Percentiles rank a stretch among this genome's conserved stretches.
These are phyloP conservation scores for Moniliella sp. DNA, from an alignment of 1,284 basidiomycete genomes.

Conservation along the genomic window DNA sequence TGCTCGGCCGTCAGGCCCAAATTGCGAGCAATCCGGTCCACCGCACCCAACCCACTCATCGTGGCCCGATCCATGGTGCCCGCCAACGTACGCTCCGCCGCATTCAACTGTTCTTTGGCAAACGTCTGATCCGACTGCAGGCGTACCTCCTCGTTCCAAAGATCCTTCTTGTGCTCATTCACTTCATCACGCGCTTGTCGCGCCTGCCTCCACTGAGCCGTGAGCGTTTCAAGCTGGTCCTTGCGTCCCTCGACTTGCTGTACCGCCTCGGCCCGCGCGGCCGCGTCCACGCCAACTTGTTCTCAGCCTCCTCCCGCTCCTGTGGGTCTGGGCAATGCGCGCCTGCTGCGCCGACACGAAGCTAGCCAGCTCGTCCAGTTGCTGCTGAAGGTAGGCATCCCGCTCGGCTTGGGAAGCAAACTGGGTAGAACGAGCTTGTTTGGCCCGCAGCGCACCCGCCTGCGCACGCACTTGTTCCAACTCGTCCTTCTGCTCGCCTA, in stretches of 20 bases:
- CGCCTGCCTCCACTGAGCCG: constrained; percentile 11
- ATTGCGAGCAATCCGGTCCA: constrained; percentile 57
- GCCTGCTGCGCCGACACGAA: constrained; percentile 8
- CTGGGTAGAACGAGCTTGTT: constrained; percentile 22
- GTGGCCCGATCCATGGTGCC: constrained; percentile 63
- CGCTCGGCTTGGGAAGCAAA: constrained; percentile 20
- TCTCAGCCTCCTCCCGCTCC: constrained; percentile 26
- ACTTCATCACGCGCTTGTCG: constrained; percentile 31
- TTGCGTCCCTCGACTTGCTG: constrained; percentile 43
- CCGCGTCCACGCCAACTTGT: constrained; percentile 52
- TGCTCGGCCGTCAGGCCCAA: constrained; percentile 45
- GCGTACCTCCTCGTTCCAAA: constrained; percentile 53
- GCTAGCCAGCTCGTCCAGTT: constrained; percentile 13
- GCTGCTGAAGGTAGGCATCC: constrained; percentile 15
- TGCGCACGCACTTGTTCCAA: constrained; percentile 18
- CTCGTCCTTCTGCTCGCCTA: constrained; percentile 5
- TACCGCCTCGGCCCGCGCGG: constrained; percentile 39
- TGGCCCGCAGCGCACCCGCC: constrained; percentile 19
- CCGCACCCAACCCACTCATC: constrained; percentile 58
- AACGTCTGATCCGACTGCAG: constrained; percentile 53
- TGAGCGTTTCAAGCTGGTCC: constrained; percentile 9
- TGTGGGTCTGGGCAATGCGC: constrained; percentile 8
- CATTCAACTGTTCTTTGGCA: constrained; percentile 57
- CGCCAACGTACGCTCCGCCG: constrained; percentile 55
- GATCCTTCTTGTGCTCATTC: constrained; percentile 32